A percentile compares a stretch with the other conserved stretches of the same genome.
phyloP scores from a whole-genome alignment of 768 basidiomycete genomes.

The Hirschioporus abietinus region DNA sequence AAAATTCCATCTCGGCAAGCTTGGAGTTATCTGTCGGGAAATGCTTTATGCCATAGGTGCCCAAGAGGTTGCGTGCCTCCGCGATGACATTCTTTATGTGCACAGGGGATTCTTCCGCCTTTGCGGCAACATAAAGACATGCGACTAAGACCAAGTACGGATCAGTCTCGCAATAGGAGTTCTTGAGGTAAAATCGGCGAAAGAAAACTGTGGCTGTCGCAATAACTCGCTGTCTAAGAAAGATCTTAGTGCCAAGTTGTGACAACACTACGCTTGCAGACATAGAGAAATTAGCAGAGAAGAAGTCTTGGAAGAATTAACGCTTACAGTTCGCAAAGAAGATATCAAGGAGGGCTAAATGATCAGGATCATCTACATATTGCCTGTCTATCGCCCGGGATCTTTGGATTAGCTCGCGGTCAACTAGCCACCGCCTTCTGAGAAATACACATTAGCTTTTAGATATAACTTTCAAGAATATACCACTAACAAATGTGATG shows the following conservation, averaged over 20 bases:
- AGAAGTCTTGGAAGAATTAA: slow-evolving; percentile 15
- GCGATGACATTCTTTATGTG: slow-evolving; percentile 90
- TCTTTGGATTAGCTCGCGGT: slow-evolving; percentile 65
- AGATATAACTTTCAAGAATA: slow-evolving; percentile 10
- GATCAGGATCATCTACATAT: slow-evolving; percentile 74
- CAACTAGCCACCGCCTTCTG: slow-evolving; percentile 91
- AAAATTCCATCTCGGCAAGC: slow-evolving; percentile 99
- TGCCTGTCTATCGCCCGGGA: slow-evolving; percentile 75
- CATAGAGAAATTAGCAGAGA: not conserved
- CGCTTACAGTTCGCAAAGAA: slow-evolving; percentile 79
- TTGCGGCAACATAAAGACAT: slow-evolving; percentile 94
- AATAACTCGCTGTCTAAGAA: slow-evolving; percentile 82
- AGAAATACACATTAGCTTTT: slow-evolving; percentile 10
- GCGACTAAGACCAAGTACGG: slow-evolving; percentile 89
- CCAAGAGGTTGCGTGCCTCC: slow-evolving; percentile 76
- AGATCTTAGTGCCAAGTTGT: slow-evolving; percentile 79
- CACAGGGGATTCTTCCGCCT: slow-evolving; percentile 93
- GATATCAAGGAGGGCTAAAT: slow-evolving; percentile 76
- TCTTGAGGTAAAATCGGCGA: slow-evolving; percentile 94
- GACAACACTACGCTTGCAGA: slow-evolving; percentile 55
- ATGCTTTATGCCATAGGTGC: slow-evolving; percentile 66
- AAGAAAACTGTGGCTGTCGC: slow-evolving; percentile 96
- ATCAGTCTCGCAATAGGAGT: slow-evolving; percentile 92
- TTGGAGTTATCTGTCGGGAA: slow-evolving; percentile 87
- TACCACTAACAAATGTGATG: slow-evolving; percentile 72